These are phyloP conservation scores for Scalesia atractyloides DNA, from an alignment of 129 eudicot genomes.

Conservation along the genomic window DNA sequence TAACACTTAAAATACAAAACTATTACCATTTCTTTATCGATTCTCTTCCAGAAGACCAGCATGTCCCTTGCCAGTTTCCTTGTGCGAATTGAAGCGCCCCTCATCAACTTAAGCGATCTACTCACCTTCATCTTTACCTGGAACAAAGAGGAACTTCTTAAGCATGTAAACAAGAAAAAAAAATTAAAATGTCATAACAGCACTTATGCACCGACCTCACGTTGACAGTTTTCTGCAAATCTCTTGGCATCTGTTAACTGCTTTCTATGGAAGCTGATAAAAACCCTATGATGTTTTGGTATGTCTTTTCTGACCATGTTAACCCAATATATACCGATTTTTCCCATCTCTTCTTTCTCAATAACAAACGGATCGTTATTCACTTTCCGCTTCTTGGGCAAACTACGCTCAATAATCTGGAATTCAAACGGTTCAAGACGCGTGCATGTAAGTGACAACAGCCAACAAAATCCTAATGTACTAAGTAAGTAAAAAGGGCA, in stretches of 20 bases:
- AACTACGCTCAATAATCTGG: constrained; percentile 93
- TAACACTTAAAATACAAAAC: constrained; percentile 5
- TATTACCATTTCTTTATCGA: constrained; percentile 96
- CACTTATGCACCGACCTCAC: constrained; percentile 59
- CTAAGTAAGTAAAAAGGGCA: background rate
- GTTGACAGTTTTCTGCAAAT: constrained; percentile 86
- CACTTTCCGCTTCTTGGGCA: constrained; percentile 68
- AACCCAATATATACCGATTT: constrained; percentile 78
- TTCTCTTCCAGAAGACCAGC: constrained; percentile 92
- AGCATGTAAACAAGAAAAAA: constrained; percentile 25
- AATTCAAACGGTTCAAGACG: constrained; percentile 30
- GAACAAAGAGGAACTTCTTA: constrained; percentile 14
- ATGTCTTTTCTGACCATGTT: constrained; percentile 84
- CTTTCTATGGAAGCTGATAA: constrained; percentile 70
- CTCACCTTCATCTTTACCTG: constrained; percentile 97
- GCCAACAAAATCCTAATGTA: constrained; percentile 14
- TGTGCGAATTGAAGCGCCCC: constrained; percentile 84
- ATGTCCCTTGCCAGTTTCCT: constrained; percentile 94
- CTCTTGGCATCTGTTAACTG: constrained; percentile 88
- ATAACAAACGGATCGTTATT: constrained; percentile 69
- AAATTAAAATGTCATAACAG: background rate
- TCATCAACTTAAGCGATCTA: constrained; percentile 94
- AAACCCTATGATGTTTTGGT: constrained; percentile 79
- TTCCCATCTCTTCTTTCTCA: constrained; percentile 88
- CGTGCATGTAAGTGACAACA: constrained; percentile 8